These are phyloP conservation scores for Podospora pseudoanserina DNA, from an alignment of 495 filamentous ascomycete genomes.

Conservation along the genomic window DNA sequence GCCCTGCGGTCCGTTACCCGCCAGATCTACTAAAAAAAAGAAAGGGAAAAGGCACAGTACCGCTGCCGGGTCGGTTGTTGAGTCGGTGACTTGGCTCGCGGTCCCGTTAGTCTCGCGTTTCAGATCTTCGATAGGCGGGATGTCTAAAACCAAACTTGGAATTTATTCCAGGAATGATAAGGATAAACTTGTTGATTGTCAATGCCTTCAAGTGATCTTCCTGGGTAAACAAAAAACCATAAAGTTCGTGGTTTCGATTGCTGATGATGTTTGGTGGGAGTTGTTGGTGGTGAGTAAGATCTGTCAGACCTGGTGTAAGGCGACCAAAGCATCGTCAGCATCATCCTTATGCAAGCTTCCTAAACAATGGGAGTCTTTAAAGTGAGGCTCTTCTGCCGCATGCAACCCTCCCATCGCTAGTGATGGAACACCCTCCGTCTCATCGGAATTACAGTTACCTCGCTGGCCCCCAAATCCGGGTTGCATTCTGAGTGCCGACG, in stretches of 20 bases:
- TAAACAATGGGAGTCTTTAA: neutral
- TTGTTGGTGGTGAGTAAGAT: neutral
- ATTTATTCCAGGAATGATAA: constrained; percentile 1
- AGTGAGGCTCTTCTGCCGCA: neutral
- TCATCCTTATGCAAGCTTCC: neutral
- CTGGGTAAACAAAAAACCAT: neutral
- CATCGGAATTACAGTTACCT: constrained; percentile 5
- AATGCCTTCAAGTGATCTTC: neutral
- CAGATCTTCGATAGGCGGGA: constrained; percentile 10
- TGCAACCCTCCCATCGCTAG: neutral
- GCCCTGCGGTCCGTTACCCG: neutral
- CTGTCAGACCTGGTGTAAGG: no score
- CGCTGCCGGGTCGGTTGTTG: neutral
- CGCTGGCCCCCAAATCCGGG: neutral
- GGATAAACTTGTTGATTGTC: neutral
- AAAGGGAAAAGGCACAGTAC: neutral
- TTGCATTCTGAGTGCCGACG: neutral
- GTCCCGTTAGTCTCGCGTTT: constrained; percentile 13
- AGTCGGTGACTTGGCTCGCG: neutral
- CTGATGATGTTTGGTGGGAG: neutral
- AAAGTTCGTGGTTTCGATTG: neutral
- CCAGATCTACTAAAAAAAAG: neutral
- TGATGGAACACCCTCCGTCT: neutral
- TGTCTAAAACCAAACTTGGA: neutral
- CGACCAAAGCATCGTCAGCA: no score